Percentiles rank a stretch among this genome's conserved stretches.
Evolutionary conservation across 2,329 filamentous ascomycete genomes (phyloP).

Genomic region (Apiospora rasikravindrae): DNA sequence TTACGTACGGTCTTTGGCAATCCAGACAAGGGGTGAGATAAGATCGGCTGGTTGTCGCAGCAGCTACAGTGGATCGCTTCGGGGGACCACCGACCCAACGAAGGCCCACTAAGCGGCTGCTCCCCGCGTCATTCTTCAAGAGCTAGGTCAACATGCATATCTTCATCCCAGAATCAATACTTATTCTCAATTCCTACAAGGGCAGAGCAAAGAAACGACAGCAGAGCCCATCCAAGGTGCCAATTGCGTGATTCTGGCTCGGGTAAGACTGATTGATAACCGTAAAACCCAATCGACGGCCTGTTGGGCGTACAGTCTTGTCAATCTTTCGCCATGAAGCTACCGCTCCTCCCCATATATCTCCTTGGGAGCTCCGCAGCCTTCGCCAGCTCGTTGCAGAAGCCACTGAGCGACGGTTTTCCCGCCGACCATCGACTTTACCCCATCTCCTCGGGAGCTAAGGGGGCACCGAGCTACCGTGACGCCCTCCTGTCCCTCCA

Average conservation of each 20-base stretch:
- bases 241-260: background rate
- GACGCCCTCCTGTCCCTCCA: slow-evolving; percentile 72
- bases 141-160: background rate
- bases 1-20: background rate
- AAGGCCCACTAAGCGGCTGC: background rate
- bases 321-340: slow-evolving; percentile 25
- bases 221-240: background rate
- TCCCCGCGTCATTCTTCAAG: background rate
- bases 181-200: background rate
- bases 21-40: background rate
- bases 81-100: background rate
- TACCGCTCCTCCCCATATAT: slow-evolving; percentile 21
- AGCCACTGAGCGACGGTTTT: slow-evolving; percentile 21
- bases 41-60: background rate
- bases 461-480: slow-evolving; percentile 42
- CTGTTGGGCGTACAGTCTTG: background rate
- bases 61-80: background rate
- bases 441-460: background rate
- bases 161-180: background rate
- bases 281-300: slow-evolving; percentile 2
- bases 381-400: slow-evolving; percentile 22
- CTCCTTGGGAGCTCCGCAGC: slow-evolving; percentile 26
- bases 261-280: background rate
- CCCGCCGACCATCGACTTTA: background rate
- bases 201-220: background rate